Conservation (phyloP, 1,139 yeast species). For the Taiozyma sp. region DNA sequence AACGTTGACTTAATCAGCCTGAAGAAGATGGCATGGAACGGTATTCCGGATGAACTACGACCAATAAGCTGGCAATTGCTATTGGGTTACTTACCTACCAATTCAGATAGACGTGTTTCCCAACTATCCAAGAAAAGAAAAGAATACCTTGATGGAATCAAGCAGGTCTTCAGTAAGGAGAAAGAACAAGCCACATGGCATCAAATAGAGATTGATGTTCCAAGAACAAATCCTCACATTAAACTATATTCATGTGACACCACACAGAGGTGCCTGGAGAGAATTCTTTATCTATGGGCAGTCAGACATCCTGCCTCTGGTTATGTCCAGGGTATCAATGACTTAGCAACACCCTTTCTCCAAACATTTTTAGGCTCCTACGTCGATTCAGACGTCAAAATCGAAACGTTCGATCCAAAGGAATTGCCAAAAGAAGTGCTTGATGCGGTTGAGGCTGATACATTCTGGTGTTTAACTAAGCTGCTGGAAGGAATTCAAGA, state of each 20-base stretch:
- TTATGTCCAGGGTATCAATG: constrained; percentile 98
- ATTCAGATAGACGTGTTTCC: constrained; percentile 65
- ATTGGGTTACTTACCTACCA: constrained; percentile 87
- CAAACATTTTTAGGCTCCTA: constrained; percentile 82
- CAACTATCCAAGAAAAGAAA: constrained; percentile 77
- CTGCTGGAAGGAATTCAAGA: constrained; percentile 92
- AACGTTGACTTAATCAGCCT: constrained; percentile 65
- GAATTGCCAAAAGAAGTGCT: constrained; percentile 52
- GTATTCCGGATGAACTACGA: constrained; percentile 78
- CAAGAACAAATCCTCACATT: constrained; percentile 87
- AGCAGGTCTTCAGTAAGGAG: constrained; percentile 48
- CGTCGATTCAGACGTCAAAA: constrained; percentile 37
- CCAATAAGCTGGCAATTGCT: constrained; percentile 88
- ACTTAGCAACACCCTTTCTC: constrained; percentile 88
- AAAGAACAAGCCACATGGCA: constrained; percentile 87
- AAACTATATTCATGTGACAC: constrained; percentile 63
- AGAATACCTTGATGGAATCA: constrained; percentile 75
- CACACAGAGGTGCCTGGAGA: constrained; percentile 76
- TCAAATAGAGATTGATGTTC: constrained; percentile 93
- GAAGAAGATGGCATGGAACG: constrained; percentile 87
- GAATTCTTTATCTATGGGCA: constrained; percentile 90
- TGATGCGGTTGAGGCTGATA: constrained; percentile 80
- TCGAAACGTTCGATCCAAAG: constrained; percentile 57
- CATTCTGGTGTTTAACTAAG: constrained; percentile 94
- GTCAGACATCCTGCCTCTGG: constrained; percentile 98